These are phyloP conservation scores for Cladosporium sp. DNA, from an alignment of 2,329 filamentous ascomycete genomes.

Conservation along the genomic window DNA sequence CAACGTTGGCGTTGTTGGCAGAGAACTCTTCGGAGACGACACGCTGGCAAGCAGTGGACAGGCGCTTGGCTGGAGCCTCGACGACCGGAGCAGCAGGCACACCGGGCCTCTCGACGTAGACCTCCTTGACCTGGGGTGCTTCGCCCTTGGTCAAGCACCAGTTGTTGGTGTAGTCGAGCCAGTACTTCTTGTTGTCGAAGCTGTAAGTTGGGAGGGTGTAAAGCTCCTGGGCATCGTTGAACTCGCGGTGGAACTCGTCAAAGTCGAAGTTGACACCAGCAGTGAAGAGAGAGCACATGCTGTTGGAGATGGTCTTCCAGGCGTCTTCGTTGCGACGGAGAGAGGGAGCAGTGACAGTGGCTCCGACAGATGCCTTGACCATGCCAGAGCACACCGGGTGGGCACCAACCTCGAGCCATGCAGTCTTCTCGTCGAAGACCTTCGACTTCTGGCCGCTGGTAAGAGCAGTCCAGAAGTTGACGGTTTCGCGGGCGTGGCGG, in stretches of 20 bases:
- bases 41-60: slow-evolving; percentile 62
- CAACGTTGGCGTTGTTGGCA: slow-evolving; percentile 53
- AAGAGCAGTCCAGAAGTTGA: slow-evolving; percentile 63
- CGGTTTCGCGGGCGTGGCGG: slow-evolving; percentile 61
- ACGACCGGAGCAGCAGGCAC: slow-evolving; percentile 34
- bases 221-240: slow-evolving; percentile 53
- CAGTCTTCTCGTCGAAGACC: slow-evolving; percentile 59
- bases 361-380: slow-evolving; percentile 60
- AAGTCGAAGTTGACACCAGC: slow-evolving; percentile 63
- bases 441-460: slow-evolving; percentile 54
- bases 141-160: slow-evolving; percentile 68
- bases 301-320: slow-evolving; percentile 59
- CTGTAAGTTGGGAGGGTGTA: slow-evolving; percentile 63
- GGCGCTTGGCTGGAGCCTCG: slow-evolving; percentile 46
- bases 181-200: slow-evolving; percentile 68
- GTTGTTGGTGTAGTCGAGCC: slow-evolving; percentile 66
- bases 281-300: slow-evolving; percentile 55
- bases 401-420: slow-evolving; percentile 71
- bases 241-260: slow-evolving; percentile 64
- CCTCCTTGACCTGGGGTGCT: slow-evolving; percentile 37
- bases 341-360: slow-evolving; percentile 54
- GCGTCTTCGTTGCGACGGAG: slow-evolving; percentile 58
- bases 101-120: slow-evolving; percentile 33
- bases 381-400: slow-evolving; percentile 65
- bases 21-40: slow-evolving; percentile 60